Percentiles rank a stretch among this genome's conserved stretches.
phyloP scores from a whole-genome alignment of 192 early-diverging fungal species.

The Irineochytrium annulatum region DNA sequence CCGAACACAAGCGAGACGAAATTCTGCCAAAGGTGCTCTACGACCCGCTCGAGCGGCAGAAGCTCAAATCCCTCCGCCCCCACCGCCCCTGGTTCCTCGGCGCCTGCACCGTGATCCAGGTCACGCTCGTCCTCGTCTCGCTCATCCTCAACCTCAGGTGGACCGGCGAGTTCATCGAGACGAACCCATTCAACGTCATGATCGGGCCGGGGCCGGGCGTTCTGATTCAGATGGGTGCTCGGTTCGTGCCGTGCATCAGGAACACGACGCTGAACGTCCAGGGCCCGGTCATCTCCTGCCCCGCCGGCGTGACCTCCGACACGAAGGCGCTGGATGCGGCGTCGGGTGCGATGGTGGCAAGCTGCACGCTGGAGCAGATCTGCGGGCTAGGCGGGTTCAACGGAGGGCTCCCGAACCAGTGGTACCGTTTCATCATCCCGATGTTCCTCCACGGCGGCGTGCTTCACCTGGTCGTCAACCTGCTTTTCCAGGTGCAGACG shows the following conservation, averaged over 20 bases:
- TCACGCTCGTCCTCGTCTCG: conserved; percentile 23
- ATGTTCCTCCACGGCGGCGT: conserved; percentile 84
- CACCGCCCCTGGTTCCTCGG: conserved; percentile 50
- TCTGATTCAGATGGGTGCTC: conserved; percentile 64
- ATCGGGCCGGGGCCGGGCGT: conserved; percentile 67
- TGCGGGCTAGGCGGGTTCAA: conserved; percentile 62
- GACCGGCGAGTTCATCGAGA: conserved; percentile 61
- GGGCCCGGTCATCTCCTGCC: conserved; percentile 30
- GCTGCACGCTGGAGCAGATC: conserved; percentile 54
- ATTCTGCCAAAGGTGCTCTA: conserved; percentile 32
- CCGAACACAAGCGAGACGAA: conserved; percentile 5
- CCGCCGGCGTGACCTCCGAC: conserved; percentile 31
- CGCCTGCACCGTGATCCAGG: conserved; percentile 35
- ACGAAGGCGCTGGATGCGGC: not conserved
- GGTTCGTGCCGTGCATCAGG: conserved; percentile 79
- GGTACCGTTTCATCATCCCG: conserved; percentile 73
- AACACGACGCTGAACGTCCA: conserved; percentile 13
- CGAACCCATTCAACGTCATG: conserved; percentile 72
- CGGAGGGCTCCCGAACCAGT: conserved; percentile 61
- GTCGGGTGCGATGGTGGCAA: not conserved
- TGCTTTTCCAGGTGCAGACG: conserved; percentile 62
- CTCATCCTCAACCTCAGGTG: conserved; percentile 47
- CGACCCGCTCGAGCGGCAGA: conserved; percentile 41
- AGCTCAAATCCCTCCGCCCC: conserved; percentile 35
- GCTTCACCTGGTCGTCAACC: conserved; percentile 72